phyloP scores from a whole-genome alignment of 2,329 filamentous ascomycete genomes.

The Colletotrichum acutatum region DNA sequence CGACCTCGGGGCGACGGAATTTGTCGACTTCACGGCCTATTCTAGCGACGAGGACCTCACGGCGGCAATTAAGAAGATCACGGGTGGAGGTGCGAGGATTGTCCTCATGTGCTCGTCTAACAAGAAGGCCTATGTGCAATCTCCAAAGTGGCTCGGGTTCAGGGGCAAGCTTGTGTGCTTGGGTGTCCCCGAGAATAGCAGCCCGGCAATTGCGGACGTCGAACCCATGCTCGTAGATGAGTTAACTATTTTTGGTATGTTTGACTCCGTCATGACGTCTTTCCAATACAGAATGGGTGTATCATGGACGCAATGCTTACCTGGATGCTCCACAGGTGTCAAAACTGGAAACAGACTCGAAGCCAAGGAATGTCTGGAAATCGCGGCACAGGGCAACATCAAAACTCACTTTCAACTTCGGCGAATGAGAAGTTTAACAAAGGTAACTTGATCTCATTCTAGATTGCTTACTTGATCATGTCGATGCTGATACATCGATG shows the following conservation, averaged over 20 bases:
- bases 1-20: slow-evolving; percentile 41
- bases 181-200: slow-evolving; percentile 38
- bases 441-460: slow-evolving; percentile 12
- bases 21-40: slow-evolving; percentile 40
- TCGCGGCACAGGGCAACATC: slow-evolving; percentile 29
- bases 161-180: slow-evolving; percentile 44
- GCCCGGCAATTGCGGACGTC: slow-evolving; percentile 17
- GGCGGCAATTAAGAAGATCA: slow-evolving; percentile 28
- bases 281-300: too few species aligned
- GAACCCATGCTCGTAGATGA: slow-evolving; percentile 27
- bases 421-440: slow-evolving; percentile 32
- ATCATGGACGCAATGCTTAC: not conserved
- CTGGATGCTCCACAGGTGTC: slow-evolving; percentile 2
- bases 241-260: slow-evolving; percentile 33
- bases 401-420: slow-evolving; percentile 33
- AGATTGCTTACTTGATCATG: not conserved
- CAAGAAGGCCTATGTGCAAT: slow-evolving; percentile 39
- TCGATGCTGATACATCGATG: not conserved
- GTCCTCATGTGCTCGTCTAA: slow-evolving; percentile 40
- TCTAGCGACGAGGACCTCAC: slow-evolving; percentile 21
- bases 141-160: slow-evolving; percentile 40
- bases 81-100: slow-evolving; percentile 37
- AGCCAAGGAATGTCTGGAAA: slow-evolving; percentile 33
- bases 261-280: not conserved
- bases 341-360: slow-evolving; percentile 34